Evolutionary conservation across 257 asterid genomes (phyloP), one percentile per base, ranked within the genome.

Genomic region (Linaria vulgaris): DNA sequence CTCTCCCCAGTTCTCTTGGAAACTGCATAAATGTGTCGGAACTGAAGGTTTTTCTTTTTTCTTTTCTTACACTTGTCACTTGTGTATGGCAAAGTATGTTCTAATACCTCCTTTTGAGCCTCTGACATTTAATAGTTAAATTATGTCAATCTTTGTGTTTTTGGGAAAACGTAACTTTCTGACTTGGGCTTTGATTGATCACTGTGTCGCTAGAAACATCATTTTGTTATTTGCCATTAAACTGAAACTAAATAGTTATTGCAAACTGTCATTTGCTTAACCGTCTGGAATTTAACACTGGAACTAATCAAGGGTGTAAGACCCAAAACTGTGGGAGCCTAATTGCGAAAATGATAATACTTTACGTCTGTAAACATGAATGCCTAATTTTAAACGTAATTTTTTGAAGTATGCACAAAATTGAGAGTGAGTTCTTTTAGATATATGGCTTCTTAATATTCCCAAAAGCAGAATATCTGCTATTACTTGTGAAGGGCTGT

Each of bases 1-100:
- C 78, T 70, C 97, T 94, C 62, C 90, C 99, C 7, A 72, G 66
- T 72, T 79, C 97, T 69, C 79, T 92, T 51, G 95, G 97, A 59
- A 80, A 70, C 46, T 92, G 97, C 64, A 37, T 70, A 47, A 80
- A 76, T 75, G 65, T 92, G 48, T 50, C 97, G 61, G 96, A 92
- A 27, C 71, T 92, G 74, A 92, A 92, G 99, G 99, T 87, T 74
- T n/a, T 64, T 20, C 44, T 9, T 54, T 64, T 41, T 11, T 3
- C 0, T n/a, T 70, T 53, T 23, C 6, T 51, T 66, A 12, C 63
- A 43, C 47, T 30, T 64, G 62, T n/a, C n/a, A n/a, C 41, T 34
- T 34, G 41, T 34, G 41, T 54, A 21, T 50, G n/a, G 27, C 20
- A 66, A 55, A 39, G 20, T 44, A 21, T 39, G 39, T 41, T 59